Conservation (phyloP, 345 rosid species). For the Eucalyptus albens region DNA sequence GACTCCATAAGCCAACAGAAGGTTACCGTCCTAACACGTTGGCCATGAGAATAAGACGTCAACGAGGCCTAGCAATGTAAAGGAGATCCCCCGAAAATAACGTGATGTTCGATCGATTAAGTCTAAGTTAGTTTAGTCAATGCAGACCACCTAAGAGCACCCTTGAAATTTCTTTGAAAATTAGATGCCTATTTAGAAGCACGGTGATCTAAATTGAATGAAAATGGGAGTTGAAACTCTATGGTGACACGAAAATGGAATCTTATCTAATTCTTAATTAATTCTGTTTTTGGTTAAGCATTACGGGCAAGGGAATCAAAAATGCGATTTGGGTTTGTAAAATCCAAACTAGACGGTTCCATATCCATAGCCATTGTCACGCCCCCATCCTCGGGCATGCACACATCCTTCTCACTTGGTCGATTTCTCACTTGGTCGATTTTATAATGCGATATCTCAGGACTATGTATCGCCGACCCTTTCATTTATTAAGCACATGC, state of each 20-base stretch:
- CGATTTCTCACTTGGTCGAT: no score
- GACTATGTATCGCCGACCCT: no score
- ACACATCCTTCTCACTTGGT: no score
- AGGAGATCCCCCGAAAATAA: neutral
- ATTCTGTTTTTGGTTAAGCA: neutral
- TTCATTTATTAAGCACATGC: no score
- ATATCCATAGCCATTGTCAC: no score
- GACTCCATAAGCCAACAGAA: neutral
- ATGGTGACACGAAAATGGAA: neutral
- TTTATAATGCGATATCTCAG: no score
- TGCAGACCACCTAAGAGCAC: neutral
- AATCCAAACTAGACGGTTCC: neutral
- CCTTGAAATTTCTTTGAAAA: neutral
- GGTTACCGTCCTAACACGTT: neutral
- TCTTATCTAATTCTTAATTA: neutral
- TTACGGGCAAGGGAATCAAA: neutral
- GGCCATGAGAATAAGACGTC: neutral
- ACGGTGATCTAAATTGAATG: neutral
- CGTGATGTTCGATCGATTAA: rapidly evolving
- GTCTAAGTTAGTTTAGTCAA: no score
- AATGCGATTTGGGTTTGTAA: neutral
- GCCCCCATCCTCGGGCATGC: no score
- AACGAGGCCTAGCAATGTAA: neutral
- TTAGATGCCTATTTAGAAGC: neutral
- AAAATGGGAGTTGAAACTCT: neutral